Percentiles rank a stretch among this genome's conserved stretches.
Conservation (phyloP, 305 asterid species). For the Salvia sclarea region DNA sequence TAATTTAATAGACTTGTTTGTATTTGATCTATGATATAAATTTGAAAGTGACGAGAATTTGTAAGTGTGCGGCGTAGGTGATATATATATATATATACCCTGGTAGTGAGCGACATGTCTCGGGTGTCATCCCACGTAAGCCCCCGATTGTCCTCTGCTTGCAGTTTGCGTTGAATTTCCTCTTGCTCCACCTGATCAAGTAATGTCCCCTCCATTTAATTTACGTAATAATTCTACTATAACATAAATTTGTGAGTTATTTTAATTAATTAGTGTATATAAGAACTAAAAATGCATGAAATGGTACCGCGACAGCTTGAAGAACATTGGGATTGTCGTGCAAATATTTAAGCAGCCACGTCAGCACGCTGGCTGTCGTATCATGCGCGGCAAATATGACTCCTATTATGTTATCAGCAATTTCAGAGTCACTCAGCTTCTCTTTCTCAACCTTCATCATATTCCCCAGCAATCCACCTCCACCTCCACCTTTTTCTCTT, state of each 20-base stretch:
- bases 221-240: too few species aligned
- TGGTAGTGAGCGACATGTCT: conserved; percentile 52
- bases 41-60: too few species aligned
- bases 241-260: too few species aligned
- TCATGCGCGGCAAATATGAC: conserved; percentile 80
- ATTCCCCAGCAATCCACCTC: conserved; percentile 56
- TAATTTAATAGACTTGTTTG: too few species aligned
- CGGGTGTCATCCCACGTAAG: conserved; percentile 71
- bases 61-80: too few species aligned
- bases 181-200: conserved; percentile 65
- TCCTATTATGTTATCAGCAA: conserved; percentile 69
- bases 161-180: conserved; percentile 35
- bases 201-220: background rate
- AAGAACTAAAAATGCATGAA: too few species aligned
- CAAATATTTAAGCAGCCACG: conserved; percentile 72
- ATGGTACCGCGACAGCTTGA: conserved; percentile 50
- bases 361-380: conserved; percentile 73
- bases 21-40: too few species aligned
- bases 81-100: conserved; percentile 4
- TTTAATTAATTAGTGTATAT: too few species aligned
- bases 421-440: conserved; percentile 51
- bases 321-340: conserved; percentile 51
- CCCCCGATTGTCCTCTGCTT: conserved; percentile 38
- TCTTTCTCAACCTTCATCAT: conserved; percentile 38
- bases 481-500: conserved; percentile 35